Conservation (phyloP, 257 asterid species). For the Solanum rostratum region DNA sequence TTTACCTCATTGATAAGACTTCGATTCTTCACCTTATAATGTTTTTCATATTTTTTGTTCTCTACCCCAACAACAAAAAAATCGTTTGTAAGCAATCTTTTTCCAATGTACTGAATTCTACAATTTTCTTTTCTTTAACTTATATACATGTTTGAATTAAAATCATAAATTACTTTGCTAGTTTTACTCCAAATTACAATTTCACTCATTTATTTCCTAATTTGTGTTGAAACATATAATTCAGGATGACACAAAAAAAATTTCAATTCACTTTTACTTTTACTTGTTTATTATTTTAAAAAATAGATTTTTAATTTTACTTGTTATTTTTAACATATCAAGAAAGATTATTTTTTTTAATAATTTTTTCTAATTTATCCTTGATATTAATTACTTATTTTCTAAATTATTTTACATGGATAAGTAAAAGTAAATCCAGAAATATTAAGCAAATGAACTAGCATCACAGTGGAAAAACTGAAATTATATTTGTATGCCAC, state of each 20-base stretch:
- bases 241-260: background rate
- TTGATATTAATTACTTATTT: no score
- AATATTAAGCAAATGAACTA: background rate
- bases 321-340: background rate
- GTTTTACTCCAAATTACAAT: background rate
- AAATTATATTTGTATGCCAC: background rate
- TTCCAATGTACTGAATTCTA: background rate
- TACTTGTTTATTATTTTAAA: no score
- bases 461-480: background rate
- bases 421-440: background rate
- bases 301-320: background rate
- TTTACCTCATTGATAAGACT: no score
- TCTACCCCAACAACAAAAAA: no score
- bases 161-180: background rate
- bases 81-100: no score
- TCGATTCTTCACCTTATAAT: no score
- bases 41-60: no score
- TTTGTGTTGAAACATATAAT: background rate
- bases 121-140: background rate
- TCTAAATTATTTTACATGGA: no score
- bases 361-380: no score
- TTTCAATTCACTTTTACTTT: background rate
- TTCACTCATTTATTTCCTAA: background rate
- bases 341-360: no score
- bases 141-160: background rate